Evolutionary conservation across 1,139 yeast species (phyloP), one percentile per base, ranked within the genome.

Genomic region (Pichia sp.): DNA sequence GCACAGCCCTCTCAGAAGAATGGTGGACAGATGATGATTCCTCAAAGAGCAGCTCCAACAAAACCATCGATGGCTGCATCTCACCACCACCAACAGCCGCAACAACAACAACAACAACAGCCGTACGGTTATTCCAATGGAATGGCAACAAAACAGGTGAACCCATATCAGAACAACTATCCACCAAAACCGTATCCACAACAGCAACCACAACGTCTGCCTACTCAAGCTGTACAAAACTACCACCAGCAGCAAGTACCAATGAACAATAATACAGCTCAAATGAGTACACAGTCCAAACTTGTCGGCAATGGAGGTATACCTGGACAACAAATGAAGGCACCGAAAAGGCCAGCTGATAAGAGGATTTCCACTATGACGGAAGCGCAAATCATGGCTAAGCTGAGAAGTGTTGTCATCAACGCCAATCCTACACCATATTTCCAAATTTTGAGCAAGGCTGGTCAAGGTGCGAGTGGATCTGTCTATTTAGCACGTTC

Each of bases 381-480:
- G 28, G 96, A 91, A 48, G 75, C 81, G 38, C 96, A 91, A 62
- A 73, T 87, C 28, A 74, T 93, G 73, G 79, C 83, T 30, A 85
- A 83, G 55, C 69, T 93, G 50, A 75, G 82, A 46, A 76, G 86
- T 4, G 96, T 88, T 21, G 96, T 93, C 4, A 77, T 81, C 46
- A 74, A 72, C 46, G 71, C 75, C 32, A 95, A 91, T 59, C 98
- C 99, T 13, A 69, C 84, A 6, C 82, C 87, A 23, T 70, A 78
- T 40, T 93, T 86, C 63, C 83, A 81, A 54, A 84, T 86, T 62
- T 72, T 91, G 50, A 93, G 85, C 59, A 87, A 87, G 55, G 95
- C 96, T 3, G 99, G 99, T n/a, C 98, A 93, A 63, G 99, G 99
- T 52, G 99, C 98, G 1, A 78, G 91, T 44, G 99, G 99, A 14